Percentiles rank a stretch among this genome's conserved stretches.
Evolutionary conservation across 2,329 filamentous ascomycete genomes (phyloP).

Genomic region (Xylaria sp.): DNA sequence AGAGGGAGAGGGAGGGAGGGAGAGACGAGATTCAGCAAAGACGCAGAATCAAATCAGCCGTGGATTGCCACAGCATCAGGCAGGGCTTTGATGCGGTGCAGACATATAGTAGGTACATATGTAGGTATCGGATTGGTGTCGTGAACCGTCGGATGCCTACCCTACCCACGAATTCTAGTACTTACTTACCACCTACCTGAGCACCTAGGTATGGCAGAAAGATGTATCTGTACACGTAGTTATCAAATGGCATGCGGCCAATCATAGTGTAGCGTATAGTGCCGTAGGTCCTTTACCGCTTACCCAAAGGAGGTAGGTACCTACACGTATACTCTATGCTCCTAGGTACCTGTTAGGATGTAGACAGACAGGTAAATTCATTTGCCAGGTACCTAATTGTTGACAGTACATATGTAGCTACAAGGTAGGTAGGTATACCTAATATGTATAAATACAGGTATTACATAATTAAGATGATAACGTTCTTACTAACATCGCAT

Average conservation of each 20-base stretch:
- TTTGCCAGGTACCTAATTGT: too few relatives aligned
- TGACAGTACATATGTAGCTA: too few relatives aligned
- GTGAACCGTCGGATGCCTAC: too few relatives aligned
- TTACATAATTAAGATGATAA: too few relatives aligned
- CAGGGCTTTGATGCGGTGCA: neutral
- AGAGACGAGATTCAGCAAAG: neutral
- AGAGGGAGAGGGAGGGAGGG: neutral
- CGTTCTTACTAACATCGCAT: neutral
- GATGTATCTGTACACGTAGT: constrained; percentile 29
- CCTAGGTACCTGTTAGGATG: too few relatives aligned
- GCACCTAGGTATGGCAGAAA: constrained; percentile 23
- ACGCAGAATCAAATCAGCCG: neutral
- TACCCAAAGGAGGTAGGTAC: constrained; percentile 3
- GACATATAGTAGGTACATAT: neutral
- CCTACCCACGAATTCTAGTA: too few relatives aligned
- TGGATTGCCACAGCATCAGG: too few relatives aligned
- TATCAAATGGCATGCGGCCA: neutral
- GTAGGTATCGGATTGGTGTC: neutral
- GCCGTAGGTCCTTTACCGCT: constrained; percentile 10
- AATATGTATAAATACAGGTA: too few relatives aligned
- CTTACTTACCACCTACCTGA: too few relatives aligned
- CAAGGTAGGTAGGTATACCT: too few relatives aligned
- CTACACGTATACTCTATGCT: too few relatives aligned
- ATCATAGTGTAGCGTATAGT: neutral
- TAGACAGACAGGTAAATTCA: too few relatives aligned